Base-by-base conservation (phyloP, 2,329 filamentous ascomycete species). In the Mycosphaerella arachidis region DNA sequence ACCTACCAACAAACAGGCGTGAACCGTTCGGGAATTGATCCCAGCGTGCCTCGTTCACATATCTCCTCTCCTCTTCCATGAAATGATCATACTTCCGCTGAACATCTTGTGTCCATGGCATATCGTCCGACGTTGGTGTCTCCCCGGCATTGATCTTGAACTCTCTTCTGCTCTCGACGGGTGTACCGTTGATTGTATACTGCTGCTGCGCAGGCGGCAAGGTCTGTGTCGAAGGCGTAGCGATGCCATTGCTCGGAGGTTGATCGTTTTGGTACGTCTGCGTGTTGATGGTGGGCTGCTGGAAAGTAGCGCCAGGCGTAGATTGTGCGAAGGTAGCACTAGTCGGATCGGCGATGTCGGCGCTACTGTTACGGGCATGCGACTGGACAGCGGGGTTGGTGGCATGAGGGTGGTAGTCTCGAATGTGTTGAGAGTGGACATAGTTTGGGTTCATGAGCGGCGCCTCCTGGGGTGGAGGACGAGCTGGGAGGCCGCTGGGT, bases 11-110 rank as follows among this genome's bases (percentile, higher is more conserved):
- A 71, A 93, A 93, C 55, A 94, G 81, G 61, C 90, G 82, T 18
- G 89, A 92, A 4, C 87, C 88, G 55, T 86, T 81, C 0, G 90
- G 90, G 69, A 93, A 93, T 63, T 86, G 84, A 68, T 92, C 89
- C 90, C 90, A 93, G 68, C 89, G 86, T 31, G 87, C 89, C 69
- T 92, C 89, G 0, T 85, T 84, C 67, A 91, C 89, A 73, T 91
- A 91, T 65, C 82, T 83, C 62, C 87, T 82, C 74, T 93, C 90
- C 66, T 91, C 86, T 45, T 82, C 80, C 58, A 91, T 77, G 71
- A 92, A 93, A 12, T 83, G 80, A 59, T 92, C 88, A 76, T 90
- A 93, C 53, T 82, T 80, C 67, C 83, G 83, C 70, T 90, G 86
- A 57, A 84, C 81, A 59, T 87, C 82, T 24, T 78, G 78, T 20